phyloP scores from a whole-genome alignment of 2,329 filamentous ascomycete genomes.

The Hypoxylon sp. region DNA sequence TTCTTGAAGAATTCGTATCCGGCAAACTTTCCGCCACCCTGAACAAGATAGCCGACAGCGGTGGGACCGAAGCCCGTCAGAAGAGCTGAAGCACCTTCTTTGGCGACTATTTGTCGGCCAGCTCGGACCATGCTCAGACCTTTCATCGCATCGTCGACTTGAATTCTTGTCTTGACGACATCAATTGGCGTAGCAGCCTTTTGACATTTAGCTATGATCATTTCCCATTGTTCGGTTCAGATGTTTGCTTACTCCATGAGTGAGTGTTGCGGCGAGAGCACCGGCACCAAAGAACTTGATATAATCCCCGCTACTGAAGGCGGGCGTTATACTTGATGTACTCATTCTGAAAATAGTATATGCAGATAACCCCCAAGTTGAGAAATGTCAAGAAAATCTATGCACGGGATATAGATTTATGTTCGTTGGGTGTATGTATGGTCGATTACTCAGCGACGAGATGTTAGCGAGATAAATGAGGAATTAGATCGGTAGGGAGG shows the following conservation, averaged over 20 bases:
- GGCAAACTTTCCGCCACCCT: conserved; percentile 90
- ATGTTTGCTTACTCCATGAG: conserved; percentile 55
- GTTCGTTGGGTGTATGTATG: background rate
- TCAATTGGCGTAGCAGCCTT: conserved; percentile 63
- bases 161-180: conserved; percentile 91
- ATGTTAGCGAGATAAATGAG: background rate
- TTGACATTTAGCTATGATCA: background rate
- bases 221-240: background rate
- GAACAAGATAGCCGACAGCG: conserved; percentile 86
- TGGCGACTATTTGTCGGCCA: conserved; percentile 78
- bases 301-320: conserved; percentile 56
- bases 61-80: conserved; percentile 87
- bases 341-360: conserved; percentile 28
- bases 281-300: conserved; percentile 63
- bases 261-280: conserved; percentile 60
- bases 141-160: conserved; percentile 87
- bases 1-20: conserved; percentile 97
- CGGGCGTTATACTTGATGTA: conserved; percentile 44
- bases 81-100: conserved; percentile 81
- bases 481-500: background rate
- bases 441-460: conserved; percentile 38
- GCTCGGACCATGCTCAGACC: conserved; percentile 84
- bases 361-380: background rate
- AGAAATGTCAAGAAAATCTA: too few species aligned
- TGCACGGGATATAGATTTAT: background rate